Conservation (phyloP, 345 rosid genomes). For the Citrus inodora region DNA sequence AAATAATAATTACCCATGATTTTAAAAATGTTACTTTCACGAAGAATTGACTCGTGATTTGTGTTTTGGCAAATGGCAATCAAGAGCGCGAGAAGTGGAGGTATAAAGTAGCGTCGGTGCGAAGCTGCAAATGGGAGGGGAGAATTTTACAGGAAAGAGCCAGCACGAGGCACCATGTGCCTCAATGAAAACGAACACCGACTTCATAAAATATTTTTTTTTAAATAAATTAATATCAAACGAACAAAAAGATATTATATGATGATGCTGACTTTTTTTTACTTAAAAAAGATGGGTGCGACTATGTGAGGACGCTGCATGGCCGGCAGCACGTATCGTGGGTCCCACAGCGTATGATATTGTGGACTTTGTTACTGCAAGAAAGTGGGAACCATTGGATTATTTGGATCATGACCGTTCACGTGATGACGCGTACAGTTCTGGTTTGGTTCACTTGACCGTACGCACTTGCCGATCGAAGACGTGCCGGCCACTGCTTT, state of each 20-base stretch:
- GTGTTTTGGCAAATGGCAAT: neutral
- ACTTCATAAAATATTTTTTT: neutral
- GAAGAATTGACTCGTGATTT: neutral
- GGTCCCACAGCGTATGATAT: neutral
- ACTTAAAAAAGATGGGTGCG: neutral
- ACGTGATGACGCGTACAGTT: neutral
- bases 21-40: too few relatives aligned
- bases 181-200: neutral
- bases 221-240: neutral
- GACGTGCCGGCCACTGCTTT: neutral
- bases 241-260: neutral
- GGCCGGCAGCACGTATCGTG: neutral
- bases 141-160: neutral
- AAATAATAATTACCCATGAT: neutral
- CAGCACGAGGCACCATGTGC: slow-evolving; percentile 5
- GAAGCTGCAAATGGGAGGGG: too few relatives aligned
- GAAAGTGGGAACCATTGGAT: neutral
- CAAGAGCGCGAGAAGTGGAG: neutral
- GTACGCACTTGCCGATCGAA: neutral
- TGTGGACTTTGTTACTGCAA: too few relatives aligned
- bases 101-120: neutral
- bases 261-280: neutral
- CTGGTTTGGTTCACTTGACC: neutral
- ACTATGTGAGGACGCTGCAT: neutral
- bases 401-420: neutral